Base-by-base conservation (phyloP, 306 rosid genomes). In the Inga oerstediana region DNA sequence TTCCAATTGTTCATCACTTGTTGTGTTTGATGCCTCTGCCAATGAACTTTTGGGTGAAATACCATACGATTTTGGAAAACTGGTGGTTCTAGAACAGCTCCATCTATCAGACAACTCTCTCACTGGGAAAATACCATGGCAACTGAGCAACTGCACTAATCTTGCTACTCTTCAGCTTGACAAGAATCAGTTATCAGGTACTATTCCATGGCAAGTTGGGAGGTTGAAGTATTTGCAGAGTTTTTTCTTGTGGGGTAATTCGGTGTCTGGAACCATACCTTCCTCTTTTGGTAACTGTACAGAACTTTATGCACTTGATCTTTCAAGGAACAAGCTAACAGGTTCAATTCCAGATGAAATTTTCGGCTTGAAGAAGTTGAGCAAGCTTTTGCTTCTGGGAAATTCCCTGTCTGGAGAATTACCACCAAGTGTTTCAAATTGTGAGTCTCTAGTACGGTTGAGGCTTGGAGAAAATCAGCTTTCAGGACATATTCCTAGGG, bases 391-490 rank as follows among this genome's bases (percentile, higher is more conserved):
- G 78, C 97, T 96, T 83, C 92, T 96, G 51, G 99, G 98, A 7
- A 96, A 96, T 77, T 91, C 98, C 15, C 85, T 96, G 80, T 79
- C 97, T 2, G 99, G 99, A 34, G 82, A 84, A 76, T 74, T 96
- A 79, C 93, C 97, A 9, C 74, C 72, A 80, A 90, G 91, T 79
- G 95, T 92, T 56, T 90, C 97, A 19, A 88, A 92, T 5, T 94
- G 98, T 72, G 90, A 89, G 62, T 94, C 98, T 45, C 80, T 97
- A 22, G 98, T 94, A 76, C 91, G 99, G 79, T 72, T 97, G 73
- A 90, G 99, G 81, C 93, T 97, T 12, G 99, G 97, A 70, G 99
- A 97, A 75, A 97, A 97, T 85, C 95, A 90, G 81, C 97, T 97
- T 85, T 91, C 93, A 12, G 99, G 98, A 34, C 89, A 84, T 41